These are phyloP conservation scores for Diaporthe capsici DNA, from an alignment of 2,329 filamentous ascomycete species.

Conservation along the genomic window DNA sequence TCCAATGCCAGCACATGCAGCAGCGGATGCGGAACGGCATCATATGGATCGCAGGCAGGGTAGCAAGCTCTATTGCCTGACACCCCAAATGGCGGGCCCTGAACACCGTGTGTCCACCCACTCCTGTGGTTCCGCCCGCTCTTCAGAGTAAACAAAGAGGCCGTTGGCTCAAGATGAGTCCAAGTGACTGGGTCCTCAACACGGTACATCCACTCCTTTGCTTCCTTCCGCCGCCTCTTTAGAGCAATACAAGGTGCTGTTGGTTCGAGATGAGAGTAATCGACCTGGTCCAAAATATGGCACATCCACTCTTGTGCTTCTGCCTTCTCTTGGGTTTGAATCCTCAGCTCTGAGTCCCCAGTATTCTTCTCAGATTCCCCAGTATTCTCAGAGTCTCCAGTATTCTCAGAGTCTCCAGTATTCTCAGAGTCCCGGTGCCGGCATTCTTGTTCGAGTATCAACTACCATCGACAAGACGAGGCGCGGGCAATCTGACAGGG, in stretches of 20 bases:
- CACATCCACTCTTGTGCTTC: background rate
- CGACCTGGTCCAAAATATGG: background rate
- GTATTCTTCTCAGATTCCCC: background rate
- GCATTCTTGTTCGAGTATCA: background rate
- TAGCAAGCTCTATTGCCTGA: background rate
- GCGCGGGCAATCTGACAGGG: background rate
- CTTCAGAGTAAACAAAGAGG: background rate
- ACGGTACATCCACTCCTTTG: background rate
- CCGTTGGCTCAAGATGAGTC: background rate
- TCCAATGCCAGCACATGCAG: background rate
- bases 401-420: background rate
- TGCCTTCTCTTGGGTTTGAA: background rate
- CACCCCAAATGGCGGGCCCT: background rate
- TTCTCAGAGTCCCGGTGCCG: background rate
- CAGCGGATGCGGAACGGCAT: background rate
- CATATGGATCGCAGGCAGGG: background rate
- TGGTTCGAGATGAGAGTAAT: background rate
- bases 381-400: background rate
- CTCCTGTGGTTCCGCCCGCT: background rate
- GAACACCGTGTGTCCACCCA: background rate
- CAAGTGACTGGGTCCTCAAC: background rate
- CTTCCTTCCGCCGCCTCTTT: background rate
- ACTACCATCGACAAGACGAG: background rate
- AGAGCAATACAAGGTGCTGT: background rate
- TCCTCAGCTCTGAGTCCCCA: background rate